Conservation (phyloP, 305 asterid species). For the Plantago lanceolata region DNA sequence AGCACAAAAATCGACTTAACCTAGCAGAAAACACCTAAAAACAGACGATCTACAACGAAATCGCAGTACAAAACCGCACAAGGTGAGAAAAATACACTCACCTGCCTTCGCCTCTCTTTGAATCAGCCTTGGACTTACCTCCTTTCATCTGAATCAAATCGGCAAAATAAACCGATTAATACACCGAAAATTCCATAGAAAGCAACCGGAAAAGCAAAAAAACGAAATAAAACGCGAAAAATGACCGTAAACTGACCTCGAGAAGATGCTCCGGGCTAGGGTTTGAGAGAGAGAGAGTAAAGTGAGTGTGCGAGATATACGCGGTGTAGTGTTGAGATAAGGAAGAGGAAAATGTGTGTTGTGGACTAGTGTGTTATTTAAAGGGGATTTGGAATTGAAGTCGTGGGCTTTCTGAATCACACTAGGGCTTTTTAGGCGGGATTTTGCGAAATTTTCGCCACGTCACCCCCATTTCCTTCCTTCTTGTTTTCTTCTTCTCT, state of each 20-base stretch:
- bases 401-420: not conserved
- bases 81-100: constrained; percentile 13
- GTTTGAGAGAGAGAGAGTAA: constrained; percentile 12
- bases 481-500: no score
- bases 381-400: not conserved
- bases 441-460: no score
- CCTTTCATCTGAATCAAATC: constrained; percentile 44
- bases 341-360: constrained; percentile 2
- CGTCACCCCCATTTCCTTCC: no score
- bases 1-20: not conserved
- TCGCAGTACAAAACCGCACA: not conserved
- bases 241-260: constrained; percentile 22
- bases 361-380: not conserved
- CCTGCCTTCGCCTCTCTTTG: constrained; percentile 53
- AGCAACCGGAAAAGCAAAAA: no score
- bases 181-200: no score
- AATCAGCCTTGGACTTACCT: constrained; percentile 58
- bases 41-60: not conserved
- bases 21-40: constrained; percentile 1
- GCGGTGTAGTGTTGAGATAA: not conserved
- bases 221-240: not conserved
- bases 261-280: constrained; percentile 32
- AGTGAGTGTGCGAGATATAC: not conserved
- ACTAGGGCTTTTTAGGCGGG: no score
- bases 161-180: no score